Percentiles rank a stretch among this genome's conserved stretches.
These are phyloP conservation scores for Mycena olivaceomarginata DNA, from an alignment of 768 basidiomycete genomes.

Conservation along the genomic window DNA sequence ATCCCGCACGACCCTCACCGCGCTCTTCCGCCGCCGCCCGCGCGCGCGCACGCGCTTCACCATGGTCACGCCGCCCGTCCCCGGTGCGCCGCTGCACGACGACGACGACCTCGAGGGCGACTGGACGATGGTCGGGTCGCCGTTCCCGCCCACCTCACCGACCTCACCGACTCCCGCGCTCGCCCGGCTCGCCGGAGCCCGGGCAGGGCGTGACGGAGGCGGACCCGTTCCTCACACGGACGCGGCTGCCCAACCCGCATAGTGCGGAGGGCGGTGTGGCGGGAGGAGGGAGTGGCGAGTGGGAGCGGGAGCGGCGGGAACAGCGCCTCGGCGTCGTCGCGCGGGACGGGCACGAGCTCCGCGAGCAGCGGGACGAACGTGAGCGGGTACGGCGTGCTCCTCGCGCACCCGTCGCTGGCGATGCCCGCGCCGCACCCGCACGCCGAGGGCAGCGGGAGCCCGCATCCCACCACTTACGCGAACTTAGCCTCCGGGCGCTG, in stretches of 20 bases:
- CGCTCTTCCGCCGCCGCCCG: constrained; percentile 30
- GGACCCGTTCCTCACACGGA: constrained; percentile 40
- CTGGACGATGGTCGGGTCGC: constrained; percentile 28
- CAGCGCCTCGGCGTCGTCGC: constrained; percentile 29
- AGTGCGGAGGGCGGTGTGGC: background rate
- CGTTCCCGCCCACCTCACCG: background rate
- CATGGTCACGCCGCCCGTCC: constrained; percentile 37
- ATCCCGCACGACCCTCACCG: constrained; percentile 30
- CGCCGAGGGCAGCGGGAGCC: background rate
- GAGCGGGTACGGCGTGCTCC: constrained; percentile 42
- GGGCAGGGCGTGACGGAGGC: constrained; percentile 34
- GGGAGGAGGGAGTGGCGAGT: too few species aligned
- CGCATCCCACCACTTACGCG: background rate
- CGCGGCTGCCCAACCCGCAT: constrained; percentile 32
- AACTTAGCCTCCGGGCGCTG: constrained; percentile 34
- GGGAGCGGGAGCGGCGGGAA: background rate
- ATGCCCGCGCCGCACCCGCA: background rate
- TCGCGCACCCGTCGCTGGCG: constrained; percentile 37
- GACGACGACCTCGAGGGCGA: constrained; percentile 33
- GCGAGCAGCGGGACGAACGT: constrained; percentile 41
- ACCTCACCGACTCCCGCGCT: background rate
- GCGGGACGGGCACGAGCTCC: constrained; percentile 18
- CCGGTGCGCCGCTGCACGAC: constrained; percentile 2
- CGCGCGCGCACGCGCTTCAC: constrained; percentile 43
- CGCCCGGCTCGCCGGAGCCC: constrained; percentile 12